Evolutionary conservation across 140 eudicot species (phyloP), one percentile per base, ranked within the genome.

Genomic region (Senecio squalidus): DNA sequence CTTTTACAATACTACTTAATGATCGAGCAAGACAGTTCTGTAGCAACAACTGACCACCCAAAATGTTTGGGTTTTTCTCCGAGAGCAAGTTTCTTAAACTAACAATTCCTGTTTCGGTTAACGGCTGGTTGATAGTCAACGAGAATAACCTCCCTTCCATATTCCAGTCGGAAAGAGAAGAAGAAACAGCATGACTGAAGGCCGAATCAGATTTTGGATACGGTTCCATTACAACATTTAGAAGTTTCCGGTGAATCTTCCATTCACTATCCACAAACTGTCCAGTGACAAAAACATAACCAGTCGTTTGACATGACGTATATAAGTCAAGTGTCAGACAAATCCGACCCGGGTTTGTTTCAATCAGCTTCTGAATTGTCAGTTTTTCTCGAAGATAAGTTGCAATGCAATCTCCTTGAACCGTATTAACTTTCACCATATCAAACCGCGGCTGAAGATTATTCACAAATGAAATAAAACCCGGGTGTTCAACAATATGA

Each of bases 381-480:
- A 83, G 88, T 31, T 84, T 86, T 79, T 86, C 94, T 55, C 76
- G 60, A 15, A 79, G 76, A 62, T 78, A 86, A 52, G 87, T 81
- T 3, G 84, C 96, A 49, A 91, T 88, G 49, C 96, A 86, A 57
- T 91, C 98, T 2, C 89, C 89, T 67, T 86, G 96, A 24, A 91
- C 84, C 3, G 88, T 82, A 47, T 74, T 80, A 59, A 84, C 80
- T 73, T 73, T 82, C 71, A 86, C 94, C 85, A 81, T 71, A 63
- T 80, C 94, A 25, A 86, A 91, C 3, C 82, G 80, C 17, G 96
- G 96, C 73, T 91, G 96, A 8, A 91, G 83, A 51, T 76, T 86
- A 38, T 79, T 82, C 20, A 75, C 92, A 66, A 80, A 86, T 1
- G 94, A 70, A 14, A 86, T 52, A 29, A 91, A 91, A 9, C 96